Conservation (phyloP, 2,329 filamentous ascomycete genomes). For the Atkinsonella texensis region DNA sequence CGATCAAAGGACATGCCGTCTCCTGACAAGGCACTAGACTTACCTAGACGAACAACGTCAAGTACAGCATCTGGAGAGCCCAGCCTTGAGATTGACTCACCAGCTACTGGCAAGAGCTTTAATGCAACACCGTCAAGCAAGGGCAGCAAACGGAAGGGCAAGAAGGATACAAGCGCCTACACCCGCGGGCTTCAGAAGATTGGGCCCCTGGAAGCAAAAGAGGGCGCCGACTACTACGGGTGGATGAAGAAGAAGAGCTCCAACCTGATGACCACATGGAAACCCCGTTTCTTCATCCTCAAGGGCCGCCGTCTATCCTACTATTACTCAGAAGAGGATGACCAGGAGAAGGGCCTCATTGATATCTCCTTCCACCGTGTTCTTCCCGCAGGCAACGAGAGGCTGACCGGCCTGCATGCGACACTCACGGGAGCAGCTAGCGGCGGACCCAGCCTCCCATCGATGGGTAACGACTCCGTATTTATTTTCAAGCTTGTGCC, state of each 20-base stretch:
- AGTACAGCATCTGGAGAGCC: conserved; percentile 51
- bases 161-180: conserved; percentile 93
- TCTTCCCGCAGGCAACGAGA: conserved; percentile 85
- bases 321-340: conserved; percentile 89
- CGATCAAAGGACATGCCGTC: conserved; percentile 39
- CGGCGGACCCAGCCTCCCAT: conserved; percentile 44
- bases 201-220: conserved; percentile 69
- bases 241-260: conserved; percentile 99
- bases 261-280: conserved; percentile 95
- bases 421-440: conserved; percentile 75
- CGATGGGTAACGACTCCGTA: conserved; percentile 40
- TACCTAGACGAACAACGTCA: conserved; percentile 66
- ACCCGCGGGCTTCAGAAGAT: conserved; percentile 75
- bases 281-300: conserved; percentile 87
- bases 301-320: conserved; percentile 86
- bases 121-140: conserved; percentile 36
- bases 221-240: conserved; percentile 80
- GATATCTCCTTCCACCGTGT: conserved; percentile 97
- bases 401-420: conserved; percentile 80
- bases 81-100: conserved; percentile 71
- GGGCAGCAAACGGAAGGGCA: conserved; percentile 56
- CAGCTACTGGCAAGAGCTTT: conserved; percentile 48
- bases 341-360: conserved; percentile 87
- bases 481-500: conserved; percentile 99
- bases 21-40: conserved; percentile 43